Evolutionary conservation across 2,329 filamentous ascomycete genomes (phyloP), one percentile per base, ranked within the genome.

Genomic region (Elsinoe ampelina): DNA sequence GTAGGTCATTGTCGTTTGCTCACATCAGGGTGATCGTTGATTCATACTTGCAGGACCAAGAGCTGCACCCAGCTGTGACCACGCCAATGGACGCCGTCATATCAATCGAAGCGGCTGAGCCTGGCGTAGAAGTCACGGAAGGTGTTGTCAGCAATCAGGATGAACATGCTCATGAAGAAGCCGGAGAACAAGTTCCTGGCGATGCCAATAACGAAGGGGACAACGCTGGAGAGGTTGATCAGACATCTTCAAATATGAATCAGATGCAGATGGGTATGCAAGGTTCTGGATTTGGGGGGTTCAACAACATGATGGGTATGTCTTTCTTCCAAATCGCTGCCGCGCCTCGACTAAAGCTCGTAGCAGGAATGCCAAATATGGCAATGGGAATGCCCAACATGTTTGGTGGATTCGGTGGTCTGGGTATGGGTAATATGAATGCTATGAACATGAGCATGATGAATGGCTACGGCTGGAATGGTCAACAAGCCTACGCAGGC

Each of bases 281-380:
- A 54, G 67, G 65, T 58, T 32, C 39, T 35, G 51, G 38, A 81
- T 88, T 84, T 85, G 87, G 83, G 76, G 82, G 71, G 80, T 89
- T 86, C 79, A 86, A 72, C 80, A 86, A 86, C 55, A 89, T 92
- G 83, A 95, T 96, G 87, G 87, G 91, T 96, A 81, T 69, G 87
- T n/a, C 78, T 51, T 45, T 57, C 58, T 38, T 36, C 48, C 42
- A 7, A 3, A 22, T 39, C 3, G 10, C 32, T n/a, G 26, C 2
- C 26, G 26, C 7, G 26, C 26, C 26, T 30, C 12, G 43, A 20
- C 55, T 59, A 20, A 59, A 38, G 39, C 11, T 32, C 22, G 35
- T 47, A 48, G 38, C 63, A 87, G 87, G 83, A 68, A 91, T 93
- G 86, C 76, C 85, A 63, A 82, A 82, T 67, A 89, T 92, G 86